phyloP scores from a whole-genome alignment of 192 early-diverging fungal species.

The Fimicolochytrium jonesii region DNA sequence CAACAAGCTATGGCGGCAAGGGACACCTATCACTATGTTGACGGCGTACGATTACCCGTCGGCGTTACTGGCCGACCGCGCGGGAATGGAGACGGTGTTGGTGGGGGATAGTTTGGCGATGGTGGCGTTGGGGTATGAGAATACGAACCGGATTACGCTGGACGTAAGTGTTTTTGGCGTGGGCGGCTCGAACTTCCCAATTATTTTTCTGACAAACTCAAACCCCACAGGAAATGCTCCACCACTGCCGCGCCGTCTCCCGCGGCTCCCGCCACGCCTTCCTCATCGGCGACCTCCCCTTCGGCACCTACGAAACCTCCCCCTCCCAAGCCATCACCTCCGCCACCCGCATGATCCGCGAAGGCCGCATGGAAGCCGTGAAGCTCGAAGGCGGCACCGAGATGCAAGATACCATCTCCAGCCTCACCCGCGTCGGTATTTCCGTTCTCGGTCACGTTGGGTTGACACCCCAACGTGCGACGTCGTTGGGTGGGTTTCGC shows the following conservation, averaged over 20 bases:
- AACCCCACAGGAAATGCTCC: slow-evolving; percentile 96
- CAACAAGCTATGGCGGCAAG: slow-evolving; percentile 61
- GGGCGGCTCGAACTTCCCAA: too few relatives aligned
- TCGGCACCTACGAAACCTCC: slow-evolving; percentile 81
- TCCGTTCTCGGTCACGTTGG: slow-evolving; percentile 95
- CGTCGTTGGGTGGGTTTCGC: slow-evolving; percentile 82
- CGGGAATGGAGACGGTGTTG: slow-evolving; percentile 81
- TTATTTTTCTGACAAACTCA: too few relatives aligned
- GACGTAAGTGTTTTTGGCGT: slow-evolving; percentile 66
- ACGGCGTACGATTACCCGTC: slow-evolving; percentile 98
- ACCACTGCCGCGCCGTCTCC: slow-evolving; percentile 86
- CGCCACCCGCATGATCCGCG: slow-evolving; percentile 79
- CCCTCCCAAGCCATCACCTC: slow-evolving; percentile 70
- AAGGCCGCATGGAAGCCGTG: slow-evolving; percentile 89
- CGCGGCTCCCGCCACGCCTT: slow-evolving; percentile 76
- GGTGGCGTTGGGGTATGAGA: slow-evolving; percentile 88
- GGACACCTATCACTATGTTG: slow-evolving; percentile 85
- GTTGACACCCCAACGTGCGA: slow-evolving; percentile 88
- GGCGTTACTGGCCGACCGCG: slow-evolving; percentile 72
- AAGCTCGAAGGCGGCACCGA: slow-evolving; percentile 95
- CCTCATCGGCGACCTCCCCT: slow-evolving; percentile 84
- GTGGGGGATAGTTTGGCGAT: slow-evolving; percentile 97
- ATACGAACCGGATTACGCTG: slow-evolving; percentile 80
- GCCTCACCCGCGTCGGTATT: slow-evolving; percentile 81
- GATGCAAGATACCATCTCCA: slow-evolving; percentile 69